Evolutionary conservation across 1,284 basidiomycete species (phyloP).

Genomic region (Rugosomyces carneus): DNA sequence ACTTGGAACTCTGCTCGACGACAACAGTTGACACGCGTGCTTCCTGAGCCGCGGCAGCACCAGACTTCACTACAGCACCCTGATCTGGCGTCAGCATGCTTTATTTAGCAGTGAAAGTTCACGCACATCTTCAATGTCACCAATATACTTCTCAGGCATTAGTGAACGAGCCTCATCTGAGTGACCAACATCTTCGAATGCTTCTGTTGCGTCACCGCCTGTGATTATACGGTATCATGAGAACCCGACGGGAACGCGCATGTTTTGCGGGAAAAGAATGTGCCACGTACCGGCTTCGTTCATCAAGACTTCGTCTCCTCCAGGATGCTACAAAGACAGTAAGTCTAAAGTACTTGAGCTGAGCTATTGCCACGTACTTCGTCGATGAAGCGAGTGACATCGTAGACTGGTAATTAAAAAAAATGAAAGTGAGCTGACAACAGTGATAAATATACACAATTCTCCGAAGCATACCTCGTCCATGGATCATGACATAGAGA

Average conservation of each 20-base stretch:
- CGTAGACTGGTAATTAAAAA: slow-evolving; percentile 68
- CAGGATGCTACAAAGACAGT: slow-evolving; percentile 68
- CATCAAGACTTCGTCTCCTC: slow-evolving; percentile 95
- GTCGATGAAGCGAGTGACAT: slow-evolving; percentile 92
- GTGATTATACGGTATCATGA: slow-evolving; percentile 13
- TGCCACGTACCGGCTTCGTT: slow-evolving; percentile 80
- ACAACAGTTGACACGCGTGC: slow-evolving; percentile 34
- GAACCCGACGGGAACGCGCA: slow-evolving; percentile 7
- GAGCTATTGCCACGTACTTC: slow-evolving; percentile 61
- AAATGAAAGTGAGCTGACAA: slow-evolving; percentile 26
- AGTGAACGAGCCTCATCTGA: slow-evolving; percentile 96
- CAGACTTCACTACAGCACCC: slow-evolving; percentile 46
- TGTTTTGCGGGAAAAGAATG: slow-evolving; percentile 3
- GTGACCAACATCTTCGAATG: slow-evolving; percentile 99
- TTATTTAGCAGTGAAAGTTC: slow-evolving; percentile 24
- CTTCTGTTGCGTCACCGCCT: slow-evolving; percentile 95
- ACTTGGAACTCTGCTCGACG: slow-evolving; percentile 70
- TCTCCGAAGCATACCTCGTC: slow-evolving; percentile 60
- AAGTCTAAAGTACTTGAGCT: background rate
- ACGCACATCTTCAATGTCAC: slow-evolving; percentile 70
- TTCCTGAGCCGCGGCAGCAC: slow-evolving; percentile 38
- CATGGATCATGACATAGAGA: slow-evolving; percentile 76
- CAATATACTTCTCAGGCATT: slow-evolving; percentile 72
- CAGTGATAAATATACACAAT: slow-evolving; percentile 23
- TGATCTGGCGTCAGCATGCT: slow-evolving; percentile 20